Base-by-base conservation (phyloP, 1,284 basidiomycete species). In the Cerrena zonata region DNA sequence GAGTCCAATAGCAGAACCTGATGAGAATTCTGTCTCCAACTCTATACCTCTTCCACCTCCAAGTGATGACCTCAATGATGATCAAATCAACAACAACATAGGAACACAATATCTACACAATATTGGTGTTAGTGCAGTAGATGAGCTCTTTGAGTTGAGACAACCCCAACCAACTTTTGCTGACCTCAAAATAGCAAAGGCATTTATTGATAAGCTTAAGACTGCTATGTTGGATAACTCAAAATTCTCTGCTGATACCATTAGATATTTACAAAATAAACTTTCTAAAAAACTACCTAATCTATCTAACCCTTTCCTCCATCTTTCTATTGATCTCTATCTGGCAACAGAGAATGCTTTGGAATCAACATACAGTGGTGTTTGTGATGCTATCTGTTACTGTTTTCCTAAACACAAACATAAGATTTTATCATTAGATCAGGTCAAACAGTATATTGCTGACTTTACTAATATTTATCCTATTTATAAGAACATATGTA, bases 401-500 rank as follows among this genome's bases (percentile, higher is more conserved):
- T 49, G 49, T n/a, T 52, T 51, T 48, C 63, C 60, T 1, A 52
- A 61, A 1, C 4, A 21, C 19, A n/a, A 12, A 5, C 21, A 34
- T 10, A 26, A 56, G 0, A 49, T 69, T 4, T 58, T 65, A 1
- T 61, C 64, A 0, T 64, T 60, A 37, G 45, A 62, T 41, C 23
- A 45, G 4, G 54, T 68, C 41, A 60, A 66, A 41, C 40, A 47
- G 7, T 41, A 40, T 3, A 47, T 65, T 2, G 49, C 30, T 10
- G 46, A 62, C 0, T 39, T 66, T 24, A 65, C 44, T 15, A 62
- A 66, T 3, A 53, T 69, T 12, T 7, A 41, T 5, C 40, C 61
- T 1, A 45, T 69, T 4, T 18, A 39, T 1, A 26, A 53, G 22
- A 60, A 70, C 48, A 69, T 69, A 65, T 70, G 67, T 46, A 38